Base-by-base conservation (phyloP, 2,329 filamentous ascomycete species). In the Cladosporium halotolerans region DNA sequence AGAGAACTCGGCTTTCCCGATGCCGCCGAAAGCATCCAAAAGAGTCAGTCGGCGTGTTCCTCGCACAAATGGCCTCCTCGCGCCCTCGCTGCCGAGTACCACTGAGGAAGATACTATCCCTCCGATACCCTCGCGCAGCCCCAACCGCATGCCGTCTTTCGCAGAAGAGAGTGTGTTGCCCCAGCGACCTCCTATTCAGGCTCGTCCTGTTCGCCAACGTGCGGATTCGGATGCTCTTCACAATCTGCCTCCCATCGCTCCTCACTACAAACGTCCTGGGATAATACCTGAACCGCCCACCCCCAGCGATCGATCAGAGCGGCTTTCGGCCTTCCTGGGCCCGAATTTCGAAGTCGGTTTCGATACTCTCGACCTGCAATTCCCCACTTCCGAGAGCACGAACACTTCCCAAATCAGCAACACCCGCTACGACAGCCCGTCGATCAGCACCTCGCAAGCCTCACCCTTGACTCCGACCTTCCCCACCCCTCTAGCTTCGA, bases 381-480 rank as follows among this genome's bases (percentile, higher is more conserved):
- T 36, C 36, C 55, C 53, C 5, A 36, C 48, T 10, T 44, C 48
- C n/a, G 48, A 40, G 9, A 32, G 48, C 43, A 53, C 44, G 9
- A 53, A 18, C 43, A 31, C 50, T 31, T 53, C 50, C 9, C 50
- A 46, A 11, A 36, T n/a, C 42, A 53, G 50, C 16, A 53, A 40
- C 16, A 34, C 33, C 31, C 50, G 43, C 36, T 46, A 33, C 43
- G 50, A 53, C 43, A 53, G 50, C 31, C 60, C 53, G n/a, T 62
- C 45, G 14, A 55, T 43, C 57, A 54, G 46, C 40, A 62, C 23
- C 51, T 62, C 7, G 62, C 62, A 43, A 58, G 61, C 38, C 50
- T 66, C 43, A 56, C 62, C 14, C 56, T 62, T 5, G 59, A 64
- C 32, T 34, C 40, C 55, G 28, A 49, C 51, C 19, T 49, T 63